Evolutionary conservation across 1,284 basidiomycete species (phyloP).

Genomic region (Boletellus sp.): DNA sequence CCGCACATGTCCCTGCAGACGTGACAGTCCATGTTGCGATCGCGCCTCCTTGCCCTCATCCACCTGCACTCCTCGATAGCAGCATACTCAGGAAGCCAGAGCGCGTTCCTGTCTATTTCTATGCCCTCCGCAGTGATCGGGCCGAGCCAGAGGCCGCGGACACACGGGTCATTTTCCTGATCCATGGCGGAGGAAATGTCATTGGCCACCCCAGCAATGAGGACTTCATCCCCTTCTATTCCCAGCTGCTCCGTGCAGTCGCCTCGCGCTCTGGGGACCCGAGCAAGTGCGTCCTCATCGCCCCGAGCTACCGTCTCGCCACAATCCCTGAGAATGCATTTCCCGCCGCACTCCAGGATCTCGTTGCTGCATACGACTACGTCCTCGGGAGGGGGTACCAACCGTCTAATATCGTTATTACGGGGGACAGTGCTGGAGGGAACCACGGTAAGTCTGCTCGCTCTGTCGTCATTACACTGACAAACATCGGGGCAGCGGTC

Average conservation of each 20-base stretch:
- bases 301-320: slow-evolving; percentile 15
- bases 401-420: slow-evolving; percentile 9
- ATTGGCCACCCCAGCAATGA: slow-evolving; percentile 6
- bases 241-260: slow-evolving; percentile 5
- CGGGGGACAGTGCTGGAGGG: slow-evolving; percentile 19
- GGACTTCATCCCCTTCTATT: not conserved
- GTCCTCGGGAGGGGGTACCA: slow-evolving; percentile 11
- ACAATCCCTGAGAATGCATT: too few species aligned
- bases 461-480: not conserved
- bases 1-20: slow-evolving; percentile 5
- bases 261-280: not conserved
- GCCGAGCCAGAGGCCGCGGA: not conserved
- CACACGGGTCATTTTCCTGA: slow-evolving; percentile 13
- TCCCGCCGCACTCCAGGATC: slow-evolving; percentile 14
- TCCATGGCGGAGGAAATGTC: slow-evolving; percentile 19
- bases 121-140: slow-evolving; percentile 1
- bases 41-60: not conserved
- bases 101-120: slow-evolving; percentile 16
- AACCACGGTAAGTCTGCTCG: slow-evolving; percentile 6
- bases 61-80: slow-evolving; percentile 3
- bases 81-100: slow-evolving; percentile 10
- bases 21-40: slow-evolving; percentile 10
- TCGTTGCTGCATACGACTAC: slow-evolving; percentile 12
- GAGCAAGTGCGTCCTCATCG: slow-evolving; percentile 2
- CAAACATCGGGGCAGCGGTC: not conserved